Evolutionary conservation across 805 yeast species (phyloP).

Genomic region (Danielia reshetovae): DNA sequence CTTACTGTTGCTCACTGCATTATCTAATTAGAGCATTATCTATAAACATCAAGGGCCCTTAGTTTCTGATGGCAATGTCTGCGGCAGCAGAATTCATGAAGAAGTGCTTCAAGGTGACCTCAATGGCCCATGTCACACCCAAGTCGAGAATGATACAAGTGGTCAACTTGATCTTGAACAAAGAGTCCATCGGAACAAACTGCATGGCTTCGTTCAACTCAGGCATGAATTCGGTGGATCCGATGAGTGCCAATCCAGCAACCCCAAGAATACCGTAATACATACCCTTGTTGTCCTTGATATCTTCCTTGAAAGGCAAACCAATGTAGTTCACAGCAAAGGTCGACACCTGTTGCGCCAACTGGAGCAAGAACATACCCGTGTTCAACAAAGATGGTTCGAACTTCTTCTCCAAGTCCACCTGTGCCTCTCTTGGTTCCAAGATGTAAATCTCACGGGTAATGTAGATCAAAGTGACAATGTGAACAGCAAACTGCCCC

Average conservation of each 20-base stretch:
- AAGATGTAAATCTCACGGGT: conserved; percentile 76
- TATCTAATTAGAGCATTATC: neutral
- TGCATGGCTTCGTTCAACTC: conserved; percentile 90
- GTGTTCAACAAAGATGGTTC: conserved; percentile 90
- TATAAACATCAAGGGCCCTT: conserved; percentile 1
- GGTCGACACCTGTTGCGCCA: conserved; percentile 95
- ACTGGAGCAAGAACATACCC: conserved; percentile 89
- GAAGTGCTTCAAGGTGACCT: conserved; percentile 72
- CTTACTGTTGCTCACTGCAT: conserved; percentile 14
- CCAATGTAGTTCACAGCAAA: conserved; percentile 98
- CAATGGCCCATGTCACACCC: conserved; percentile 71
- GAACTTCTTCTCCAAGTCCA: conserved; percentile 86
- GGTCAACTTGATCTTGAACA: conserved; percentile 77
- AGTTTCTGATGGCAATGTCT: conserved; percentile 66
- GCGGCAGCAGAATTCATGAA: conserved; percentile 91
- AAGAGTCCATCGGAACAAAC: conserved; percentile 77
- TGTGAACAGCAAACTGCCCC: conserved; percentile 94
- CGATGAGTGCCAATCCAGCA: conserved; percentile 80
- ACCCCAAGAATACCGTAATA: conserved; percentile 92
- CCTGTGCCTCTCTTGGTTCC: conserved; percentile 89
- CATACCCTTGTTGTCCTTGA: conserved; percentile 92
- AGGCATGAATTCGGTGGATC: conserved; percentile 92
- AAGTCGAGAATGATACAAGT: conserved; percentile 70
- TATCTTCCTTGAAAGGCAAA: conserved; percentile 89
- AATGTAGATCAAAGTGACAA: conserved; percentile 74